Evolutionary conservation across 1,139 yeast genomes (phyloP), one percentile per base, ranked within the genome.

Genomic region (Taphrina communis): DNA sequence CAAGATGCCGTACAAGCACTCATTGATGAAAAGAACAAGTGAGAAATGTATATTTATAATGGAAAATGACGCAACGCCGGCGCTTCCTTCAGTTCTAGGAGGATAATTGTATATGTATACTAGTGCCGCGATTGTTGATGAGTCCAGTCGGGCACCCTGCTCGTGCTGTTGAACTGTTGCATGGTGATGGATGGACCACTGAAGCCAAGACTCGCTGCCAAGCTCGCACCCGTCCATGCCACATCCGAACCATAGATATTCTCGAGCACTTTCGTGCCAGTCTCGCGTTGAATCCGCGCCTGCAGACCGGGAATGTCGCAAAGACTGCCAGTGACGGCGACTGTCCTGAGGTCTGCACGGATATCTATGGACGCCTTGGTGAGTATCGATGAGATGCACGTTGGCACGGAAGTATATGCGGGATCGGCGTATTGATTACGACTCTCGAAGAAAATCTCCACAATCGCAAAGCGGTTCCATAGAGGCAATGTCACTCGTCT

Each of bases 1-100:
- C 83, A 82, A 74, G 90, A 25, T 12, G 53, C 67, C 46, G 46
- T 63, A 2, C 67, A 63, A 38, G 56, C 55, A 14, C 46, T 63
- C 38, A 63, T 63, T 25, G 61, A 63, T 46, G 67, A 62, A 36
- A 62, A 62, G 66, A 41, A 62, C 48, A 38, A 41, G 48, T 56
- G 6, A 5, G 6, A 5, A 9, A 21, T 21, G 31, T 21, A 50
- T n/a, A 53, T 2, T 4, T 53, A 19, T 19, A 31, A 35, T 36
- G 36, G 11, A 39, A 6, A 11, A 39, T 39, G 42, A 39, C 14
- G 42, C 5, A 44, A 44, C 48, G 48, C 48, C 48, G 48, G 19
- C 48, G 48, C 48, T n/a, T 14, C 19, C n/a, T n/a, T 17, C 14
- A 39, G 42, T 12, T 44, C 48, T n/a, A n/a, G 48, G 48, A 6